Evolutionary conservation across 768 basidiomycete species (phyloP).

Genomic region (Tubosaeta brunneosetosa): DNA sequence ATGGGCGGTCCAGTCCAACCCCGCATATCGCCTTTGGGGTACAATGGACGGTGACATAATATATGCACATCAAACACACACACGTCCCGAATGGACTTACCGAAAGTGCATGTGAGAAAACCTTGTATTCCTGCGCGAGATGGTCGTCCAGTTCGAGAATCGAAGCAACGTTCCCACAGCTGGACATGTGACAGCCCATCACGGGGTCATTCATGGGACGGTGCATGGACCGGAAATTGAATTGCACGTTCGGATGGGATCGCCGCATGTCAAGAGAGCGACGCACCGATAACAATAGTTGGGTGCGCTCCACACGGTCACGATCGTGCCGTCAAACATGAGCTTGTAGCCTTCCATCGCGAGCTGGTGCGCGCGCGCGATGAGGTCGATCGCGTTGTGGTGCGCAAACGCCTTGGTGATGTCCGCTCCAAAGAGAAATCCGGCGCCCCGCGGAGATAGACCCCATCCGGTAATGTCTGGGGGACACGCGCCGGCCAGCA

Average conservation of each 20-base stretch:
- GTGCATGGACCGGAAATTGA: constrained; percentile 23
- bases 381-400: constrained; percentile 88
- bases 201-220: not conserved
- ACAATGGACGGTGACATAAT: not conserved
- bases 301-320: constrained; percentile 97
- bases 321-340: constrained; percentile 94
- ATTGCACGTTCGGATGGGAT: constrained; percentile 7
- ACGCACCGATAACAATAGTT: constrained; percentile 96
- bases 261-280: not conserved
- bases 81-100: constrained; percentile 40
- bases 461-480: constrained; percentile 92
- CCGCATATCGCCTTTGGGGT: constrained; percentile 26
- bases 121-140: constrained; percentile 91
- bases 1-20: constrained; percentile 11
- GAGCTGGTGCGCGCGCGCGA: constrained; percentile 95
- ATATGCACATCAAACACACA: not conserved
- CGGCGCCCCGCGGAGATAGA: constrained; percentile 94
- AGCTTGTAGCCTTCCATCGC: constrained; percentile 97
- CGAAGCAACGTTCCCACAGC: constrained; percentile 94
- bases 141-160: constrained; percentile 93
- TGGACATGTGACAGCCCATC: constrained; percentile 24
- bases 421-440: constrained; percentile 91
- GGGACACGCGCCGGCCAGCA: not conserved
- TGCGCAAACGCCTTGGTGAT: constrained; percentile 88
- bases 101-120: constrained; percentile 86